Base-by-base conservation (phyloP, 1,284 basidiomycete species). In the Porogramme epimiltina region DNA sequence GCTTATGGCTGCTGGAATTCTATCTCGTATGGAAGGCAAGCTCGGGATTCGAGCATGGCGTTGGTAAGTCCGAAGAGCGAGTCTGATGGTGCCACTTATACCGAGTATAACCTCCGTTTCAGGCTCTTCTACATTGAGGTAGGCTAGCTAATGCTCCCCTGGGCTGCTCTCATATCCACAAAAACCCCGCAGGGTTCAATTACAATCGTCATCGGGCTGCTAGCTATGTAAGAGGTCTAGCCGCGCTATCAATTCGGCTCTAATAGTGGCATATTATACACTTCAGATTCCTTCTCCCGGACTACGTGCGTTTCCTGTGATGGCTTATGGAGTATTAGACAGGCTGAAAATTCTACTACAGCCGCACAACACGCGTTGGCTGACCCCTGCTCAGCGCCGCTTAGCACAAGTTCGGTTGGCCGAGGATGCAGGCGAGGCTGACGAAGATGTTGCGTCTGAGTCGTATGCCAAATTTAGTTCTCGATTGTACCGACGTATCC, bases 381-480 rank as follows among this genome's bases (percentile, higher is more conserved):
- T 91, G 55, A 70, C 77, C 16, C 68, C 72, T 1, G 72, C 74
- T 6, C 85, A 92, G 60, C 73, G 77, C 13, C 76, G 77, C 8
- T 74, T 92, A 15, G 89, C 88, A 1, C 85, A 87, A 63, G 80
- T 82, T 0, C 81, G 90, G 8, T 75, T 92, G 25, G 78, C 85
- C 0, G 88, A 91, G 64, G 89, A 91, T 64, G 82, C 80, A 16
- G 87, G 87, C 2, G 86, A 87, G 68, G 82, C 83, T 0, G 85
- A 88, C 56, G 69, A 79, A 55, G 85, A 86, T 59, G 75, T 75
- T 38, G 65, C 66, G 0, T 66, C 77, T 41, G 78, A 82, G 44
- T 79, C 81, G 82, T 85, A 58, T 42, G 81, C 72, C 16, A 6
- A 6, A 13, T n/a, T 6, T 16, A 9, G 5, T 36, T 10, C 34